phyloP scores from a whole-genome alignment of 345 rosid genomes.

The Euphorbia peplus region DNA sequence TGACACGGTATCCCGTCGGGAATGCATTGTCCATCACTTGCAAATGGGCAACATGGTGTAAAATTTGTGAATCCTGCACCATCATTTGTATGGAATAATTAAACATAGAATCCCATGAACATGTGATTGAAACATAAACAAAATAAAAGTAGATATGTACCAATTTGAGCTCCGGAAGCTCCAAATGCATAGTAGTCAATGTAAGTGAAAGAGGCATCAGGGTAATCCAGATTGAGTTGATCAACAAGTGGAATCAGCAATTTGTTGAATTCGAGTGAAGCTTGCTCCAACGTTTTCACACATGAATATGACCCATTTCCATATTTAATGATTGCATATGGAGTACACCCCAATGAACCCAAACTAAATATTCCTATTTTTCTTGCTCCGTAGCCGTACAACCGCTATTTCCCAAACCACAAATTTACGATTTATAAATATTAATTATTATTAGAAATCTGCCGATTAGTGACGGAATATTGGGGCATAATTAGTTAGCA shows the following conservation, averaged over 20 bases:
- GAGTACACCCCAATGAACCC: slow-evolving; percentile 9
- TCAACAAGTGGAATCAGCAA: not conserved
- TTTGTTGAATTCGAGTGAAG: not conserved
- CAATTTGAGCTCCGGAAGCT: not conserved
- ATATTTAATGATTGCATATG: not conserved
- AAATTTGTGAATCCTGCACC: slow-evolving; percentile 13
- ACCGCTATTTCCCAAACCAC: not conserved
- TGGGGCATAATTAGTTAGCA: no score
- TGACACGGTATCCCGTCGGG: slow-evolving; percentile 30
- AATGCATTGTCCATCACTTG: slow-evolving; percentile 17
- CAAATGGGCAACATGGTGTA: slow-evolving; percentile 3
- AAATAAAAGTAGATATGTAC: not conserved
- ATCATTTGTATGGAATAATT: no score
- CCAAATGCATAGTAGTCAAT: not conserved
- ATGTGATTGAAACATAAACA: no score
- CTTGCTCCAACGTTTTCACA: not conserved
- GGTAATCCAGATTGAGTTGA: not conserved
- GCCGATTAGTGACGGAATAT: no score
- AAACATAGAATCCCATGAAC: no score
- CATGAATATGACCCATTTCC: slow-evolving; percentile 11
- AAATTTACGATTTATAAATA: no score
- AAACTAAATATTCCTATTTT: not conserved
- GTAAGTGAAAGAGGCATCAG: not conserved
- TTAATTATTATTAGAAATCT: no score
- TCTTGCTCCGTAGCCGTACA: not conserved